These are phyloP conservation scores for Hemileccinum impolitum DNA, from an alignment of 768 basidiomycete genomes.

Conservation along the genomic window DNA sequence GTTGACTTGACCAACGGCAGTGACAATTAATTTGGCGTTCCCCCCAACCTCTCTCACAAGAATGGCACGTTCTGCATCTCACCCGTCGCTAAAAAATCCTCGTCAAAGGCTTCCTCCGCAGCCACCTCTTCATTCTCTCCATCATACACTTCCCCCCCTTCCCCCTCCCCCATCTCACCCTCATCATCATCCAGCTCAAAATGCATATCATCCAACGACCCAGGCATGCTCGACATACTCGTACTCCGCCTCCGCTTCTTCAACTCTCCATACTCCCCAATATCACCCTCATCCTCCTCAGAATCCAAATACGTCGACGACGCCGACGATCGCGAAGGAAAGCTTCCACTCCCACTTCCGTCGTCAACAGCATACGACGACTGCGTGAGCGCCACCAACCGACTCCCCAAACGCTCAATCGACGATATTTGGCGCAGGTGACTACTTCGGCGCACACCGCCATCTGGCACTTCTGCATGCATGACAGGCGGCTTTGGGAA, in stretches of 20 bases:
- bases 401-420: conserved; percentile 65
- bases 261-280: conserved; percentile 36
- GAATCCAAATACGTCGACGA: conserved; percentile 50
- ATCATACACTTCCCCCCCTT: conserved; percentile 31
- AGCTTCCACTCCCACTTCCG: conserved; percentile 46
- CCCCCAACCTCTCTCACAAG: conserved; percentile 33
- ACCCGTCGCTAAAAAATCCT: conserved; percentile 73
- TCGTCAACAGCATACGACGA: conserved; percentile 30
- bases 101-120: conserved; percentile 73
- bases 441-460: conserved; percentile 32
- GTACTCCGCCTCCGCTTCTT: conserved; percentile 45
- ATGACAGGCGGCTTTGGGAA: conserved; percentile 13
- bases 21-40: not conserved
- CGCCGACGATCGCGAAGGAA: conserved; percentile 51
- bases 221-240: conserved; percentile 85
- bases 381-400: conserved; percentile 47
- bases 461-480: conserved; percentile 15
- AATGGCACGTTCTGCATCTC: conserved; percentile 82
- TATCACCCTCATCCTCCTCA: conserved; percentile 46
- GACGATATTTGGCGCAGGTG: conserved; percentile 73
- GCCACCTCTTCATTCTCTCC: conserved; percentile 56
- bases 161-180: conserved; percentile 32
- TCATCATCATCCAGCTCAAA: conserved; percentile 56
- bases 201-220: conserved; percentile 65
- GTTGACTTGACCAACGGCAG: not conserved